Evolutionary conservation across 2,329 filamentous ascomycete genomes (phyloP), one percentile per base, ranked within the genome.

Genomic region (Stachybotrys elegans): DNA sequence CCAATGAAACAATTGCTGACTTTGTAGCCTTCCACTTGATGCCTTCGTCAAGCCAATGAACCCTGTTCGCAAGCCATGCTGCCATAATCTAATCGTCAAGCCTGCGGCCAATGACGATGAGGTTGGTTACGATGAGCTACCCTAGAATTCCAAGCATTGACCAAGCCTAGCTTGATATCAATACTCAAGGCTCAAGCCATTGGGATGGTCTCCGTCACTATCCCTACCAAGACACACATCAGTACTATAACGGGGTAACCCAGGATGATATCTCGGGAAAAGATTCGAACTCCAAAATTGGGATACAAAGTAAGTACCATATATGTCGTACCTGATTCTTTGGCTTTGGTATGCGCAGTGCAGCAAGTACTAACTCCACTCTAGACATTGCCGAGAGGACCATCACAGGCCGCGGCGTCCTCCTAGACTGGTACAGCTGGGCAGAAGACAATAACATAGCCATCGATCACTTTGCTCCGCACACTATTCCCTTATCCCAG

Each of bases 371-470:
- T 29, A n/a, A 29, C 25, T 29, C n/a, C n/a, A 29, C n/a, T n/a
- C n/a, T n/a, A 29, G 25, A 29, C 25, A 29, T 29, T 29, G 9
- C 25, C 9, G n/a, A 29, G 25, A 9, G n/a, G 25, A 71, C 72
- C 27, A 66, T 78, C 6, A 70, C 70, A 2, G 74, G 73, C 3
- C 67, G 75, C 1, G 74, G 73, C 17, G 62, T 78, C 3, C 59
- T 79, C 0, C 57, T 78, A 0, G 79, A 83, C 55, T 81, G 73
- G 43, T 69, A 66, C 6, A 55, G 65, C 2, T 77, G 68, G 63
- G 68, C 69, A 11, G 57, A 68, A 20, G 52, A 50, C 2, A 59
- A 69, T 14, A 57, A 58, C 11, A 51, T 66, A 17, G n/a, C 52
- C 3, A 50, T 70, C n/a, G 61, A 65, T 1, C 56, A 65, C 3